Base-by-base conservation (phyloP, 192 early-diverging fungal species). In the Kappamyces sp. region DNA sequence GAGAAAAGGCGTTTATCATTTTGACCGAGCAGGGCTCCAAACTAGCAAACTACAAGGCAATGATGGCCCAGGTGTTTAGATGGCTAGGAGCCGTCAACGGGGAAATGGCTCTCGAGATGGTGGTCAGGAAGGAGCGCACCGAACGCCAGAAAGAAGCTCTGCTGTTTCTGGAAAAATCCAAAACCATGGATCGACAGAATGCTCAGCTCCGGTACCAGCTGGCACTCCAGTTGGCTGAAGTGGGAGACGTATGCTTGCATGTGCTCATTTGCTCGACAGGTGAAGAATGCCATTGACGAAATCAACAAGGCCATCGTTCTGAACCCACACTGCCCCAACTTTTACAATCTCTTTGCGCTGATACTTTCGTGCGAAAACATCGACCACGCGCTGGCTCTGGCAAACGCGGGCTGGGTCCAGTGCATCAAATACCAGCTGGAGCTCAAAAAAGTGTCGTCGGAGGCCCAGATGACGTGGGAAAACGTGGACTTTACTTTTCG, bases 311-410 rank as follows among this genome's bases (percentile, higher is more conserved):
- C 71, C 32, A 49, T 81, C 7, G 34, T 47, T 33, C 34, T 65
- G 2, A 70, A 75, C 51, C 52, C 65, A 5, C 36, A 58, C 2
- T 47, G 62, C 42, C 65, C 65, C n/a, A 42, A 62, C 2, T 73
- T 73, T 1, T 81, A 71, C 66, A 72, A 81, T 61, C 64, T 81
- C 4, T 55, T 81, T 9, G 73, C 75, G 1, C 61, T 81, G 15
- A 41, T 81, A 13, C 54, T 75, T 32, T 70, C 73, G 5, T 10
- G 54, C 3, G 60, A 72, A 10, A 61, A 78, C 35, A 65, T 63
- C 49, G 40, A 37, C 8, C 68, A 76, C 38, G 79, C 70, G 1
- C 46, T 77, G 8, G 53, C 71, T 47, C 63, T 78, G 23, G 73
- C 71, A 47, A 61, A 71, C 15, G 63, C 55, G 1, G 79, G 79